These are phyloP conservation scores for Euclidium syriacum DNA, from an alignment of 345 rosid genomes.

Conservation along the genomic window DNA sequence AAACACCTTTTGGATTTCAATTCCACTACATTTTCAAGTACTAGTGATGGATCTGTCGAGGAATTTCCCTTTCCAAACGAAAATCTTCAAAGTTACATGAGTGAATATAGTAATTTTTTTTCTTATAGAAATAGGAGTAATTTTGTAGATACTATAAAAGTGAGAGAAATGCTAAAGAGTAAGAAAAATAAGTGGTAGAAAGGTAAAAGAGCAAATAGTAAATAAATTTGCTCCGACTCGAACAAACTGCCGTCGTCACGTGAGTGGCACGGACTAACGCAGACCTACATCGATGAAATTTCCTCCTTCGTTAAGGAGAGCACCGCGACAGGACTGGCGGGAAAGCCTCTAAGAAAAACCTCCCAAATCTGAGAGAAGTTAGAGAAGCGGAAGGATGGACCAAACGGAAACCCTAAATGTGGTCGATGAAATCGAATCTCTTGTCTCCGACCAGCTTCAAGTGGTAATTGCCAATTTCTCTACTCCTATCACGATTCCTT, in stretches of 20 bases:
- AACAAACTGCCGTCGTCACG: background rate
- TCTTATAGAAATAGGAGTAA: no score
- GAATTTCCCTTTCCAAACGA: no score
- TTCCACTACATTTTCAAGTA: no score
- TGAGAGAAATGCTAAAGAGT: no score
- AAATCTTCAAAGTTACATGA: no score
- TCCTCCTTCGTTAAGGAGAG: background rate
- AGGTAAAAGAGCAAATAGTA: background rate
- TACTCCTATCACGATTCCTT: background rate
- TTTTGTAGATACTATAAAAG: no score
- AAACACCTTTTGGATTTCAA: no score
- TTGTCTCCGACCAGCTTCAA: conserved; percentile 78
- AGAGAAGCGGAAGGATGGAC: conserved; percentile 27
- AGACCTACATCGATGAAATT: background rate
- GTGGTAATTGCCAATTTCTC: conserved; percentile 40
- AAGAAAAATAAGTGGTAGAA: no score
- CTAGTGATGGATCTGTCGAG: no score
- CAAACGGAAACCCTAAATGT: conserved; percentile 66
- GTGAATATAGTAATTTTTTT: no score
- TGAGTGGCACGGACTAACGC: conserved; percentile 6
- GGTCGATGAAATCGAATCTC: conserved; percentile 59
- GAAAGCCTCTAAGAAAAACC: conserved; percentile 33
- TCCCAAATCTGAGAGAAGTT: conserved; percentile 26
- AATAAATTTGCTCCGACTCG: background rate
- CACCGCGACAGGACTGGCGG: conserved; percentile 36